Evolutionary conservation across 2,329 filamentous ascomycete species (phyloP).

Genomic region (Claviceps sp.): DNA sequence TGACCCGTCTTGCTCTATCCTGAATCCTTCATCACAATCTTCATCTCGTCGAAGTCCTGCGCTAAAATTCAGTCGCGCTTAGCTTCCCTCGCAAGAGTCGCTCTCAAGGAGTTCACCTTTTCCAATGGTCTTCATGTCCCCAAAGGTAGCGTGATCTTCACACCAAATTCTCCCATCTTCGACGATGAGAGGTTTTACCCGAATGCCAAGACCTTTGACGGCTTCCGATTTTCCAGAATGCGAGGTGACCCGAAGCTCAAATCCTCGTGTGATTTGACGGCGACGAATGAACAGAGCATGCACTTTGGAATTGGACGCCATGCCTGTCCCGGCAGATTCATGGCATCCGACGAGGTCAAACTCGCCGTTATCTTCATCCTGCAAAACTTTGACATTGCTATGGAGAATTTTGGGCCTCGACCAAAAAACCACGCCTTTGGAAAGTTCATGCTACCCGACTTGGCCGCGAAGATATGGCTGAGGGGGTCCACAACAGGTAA

Average conservation of each 20-base stretch:
- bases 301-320: constrained; percentile 8
- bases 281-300: constrained; percentile 8
- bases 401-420: constrained; percentile 5
- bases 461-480: constrained; percentile 7
- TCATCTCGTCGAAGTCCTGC: too few species aligned
- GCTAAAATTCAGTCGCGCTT: background rate
- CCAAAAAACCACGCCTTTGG: constrained; percentile 7
- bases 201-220: constrained; percentile 5
- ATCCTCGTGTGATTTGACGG: constrained; percentile 3
- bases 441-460: constrained; percentile 7
- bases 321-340: constrained; percentile 8
- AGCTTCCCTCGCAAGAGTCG: constrained; percentile 8
- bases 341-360: constrained; percentile 9
- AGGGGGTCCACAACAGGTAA: background rate
- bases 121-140: constrained; percentile 8
- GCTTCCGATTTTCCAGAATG: constrained; percentile 8
- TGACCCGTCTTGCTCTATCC: background rate
- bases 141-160: constrained; percentile 6
- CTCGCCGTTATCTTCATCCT: constrained; percentile 6
- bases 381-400: constrained; percentile 6
- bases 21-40: too few species aligned
- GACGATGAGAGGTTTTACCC: constrained; percentile 6
- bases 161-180: constrained; percentile 7
- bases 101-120: constrained; percentile 7
- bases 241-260: constrained; percentile 4